These are phyloP conservation scores for Polytrichum formosum DNA, from an alignment of 225 moss, liverwort and hornwort genomes.

Conservation along the genomic window DNA sequence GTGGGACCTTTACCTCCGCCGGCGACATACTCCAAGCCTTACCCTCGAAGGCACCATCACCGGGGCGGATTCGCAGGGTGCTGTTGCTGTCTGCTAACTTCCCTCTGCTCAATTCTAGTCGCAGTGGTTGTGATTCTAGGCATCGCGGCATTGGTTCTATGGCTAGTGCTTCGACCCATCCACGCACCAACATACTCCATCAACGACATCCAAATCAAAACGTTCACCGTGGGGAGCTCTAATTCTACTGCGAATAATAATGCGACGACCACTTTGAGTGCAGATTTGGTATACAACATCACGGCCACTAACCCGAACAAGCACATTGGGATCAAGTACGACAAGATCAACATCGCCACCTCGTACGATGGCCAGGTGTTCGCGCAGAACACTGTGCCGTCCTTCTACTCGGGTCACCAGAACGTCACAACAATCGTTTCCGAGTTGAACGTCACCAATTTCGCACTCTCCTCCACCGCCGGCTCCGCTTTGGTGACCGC, in stretches of 20 bases:
- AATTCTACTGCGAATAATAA: background rate
- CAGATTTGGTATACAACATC: conserved; percentile 32
- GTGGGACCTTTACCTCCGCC: conserved; percentile 26
- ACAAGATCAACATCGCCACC: conserved; percentile 36
- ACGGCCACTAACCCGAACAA: conserved; percentile 52
- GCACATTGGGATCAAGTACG: conserved; percentile 65
- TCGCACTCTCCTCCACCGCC: conserved; percentile 6
- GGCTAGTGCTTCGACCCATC: conserved; percentile 44
- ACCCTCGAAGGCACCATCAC: conserved; percentile 2
- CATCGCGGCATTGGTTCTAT: conserved; percentile 29
- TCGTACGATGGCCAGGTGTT: conserved; percentile 37
- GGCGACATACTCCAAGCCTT: conserved; percentile 36
- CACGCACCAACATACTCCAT: conserved; percentile 43
- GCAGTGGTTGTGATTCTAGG: conserved; percentile 20
- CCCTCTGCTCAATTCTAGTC: conserved; percentile 22
- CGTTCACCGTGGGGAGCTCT: conserved; percentile 9
- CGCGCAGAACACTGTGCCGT: conserved; percentile 28
- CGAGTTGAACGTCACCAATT: conserved; percentile 12
- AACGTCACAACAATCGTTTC: conserved; percentile 39
- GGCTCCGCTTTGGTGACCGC: conserved; percentile 16
- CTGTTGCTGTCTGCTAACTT: conserved; percentile 36
- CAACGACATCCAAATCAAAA: conserved; percentile 19
- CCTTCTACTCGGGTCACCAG: conserved; percentile 53
- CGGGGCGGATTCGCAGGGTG: conserved; percentile 29
- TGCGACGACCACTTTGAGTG: conserved; percentile 16